Evolutionary conservation across 2,329 filamentous ascomycete genomes (phyloP), one percentile per base, ranked within the genome.

Genomic region (Pestalotiopsis sp.): DNA sequence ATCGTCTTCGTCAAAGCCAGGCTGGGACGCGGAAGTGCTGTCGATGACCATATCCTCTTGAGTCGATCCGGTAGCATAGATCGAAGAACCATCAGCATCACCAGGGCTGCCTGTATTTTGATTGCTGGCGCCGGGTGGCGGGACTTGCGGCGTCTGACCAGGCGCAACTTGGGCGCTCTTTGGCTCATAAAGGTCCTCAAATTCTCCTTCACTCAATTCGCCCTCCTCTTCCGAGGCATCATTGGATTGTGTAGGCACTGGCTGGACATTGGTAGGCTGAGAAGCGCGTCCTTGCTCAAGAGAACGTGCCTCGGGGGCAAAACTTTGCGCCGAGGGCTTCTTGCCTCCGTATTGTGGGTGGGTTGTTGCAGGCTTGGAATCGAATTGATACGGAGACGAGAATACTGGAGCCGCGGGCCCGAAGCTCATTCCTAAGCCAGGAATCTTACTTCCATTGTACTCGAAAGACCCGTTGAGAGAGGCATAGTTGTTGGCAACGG

Each of bases 151-250:
- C 52, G 65, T 65, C 25, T 17, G 36, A 7, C 27, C 59, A 12
- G 64, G 7, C 27, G 52, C 45, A 17, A 66, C 66, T 38, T 63
- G 27, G 4, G 67, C 39, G 60, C 73, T 74, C 61, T 72, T 73
- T 11, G 85, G 83, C 63, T 88, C 85, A 70, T 89, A 89, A 2
- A 86, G 74, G 73, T 89, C 86, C 64, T 89, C 86, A 63, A 86
- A 84, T 73, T 91, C 90, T 20, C 85, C 87, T 73, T 95, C 93
- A 71, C 89, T 92, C 38, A 96, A 78, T 78, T 97, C 93, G 17
- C 92, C 93, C 74, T 97, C 93, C 75, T 96, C 31, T 9, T 36
- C 93, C 31, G 75, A 72, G 2, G 57, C 57, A 27, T 69, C 70
- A 4, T 69, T 60, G 31, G 64, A 56, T 17, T 31, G 64, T 23